A percentile compares a stretch with the other conserved stretches of the same genome.
Conservation (phyloP, 129 eudicot species). For the Mikania micrantha region DNA sequence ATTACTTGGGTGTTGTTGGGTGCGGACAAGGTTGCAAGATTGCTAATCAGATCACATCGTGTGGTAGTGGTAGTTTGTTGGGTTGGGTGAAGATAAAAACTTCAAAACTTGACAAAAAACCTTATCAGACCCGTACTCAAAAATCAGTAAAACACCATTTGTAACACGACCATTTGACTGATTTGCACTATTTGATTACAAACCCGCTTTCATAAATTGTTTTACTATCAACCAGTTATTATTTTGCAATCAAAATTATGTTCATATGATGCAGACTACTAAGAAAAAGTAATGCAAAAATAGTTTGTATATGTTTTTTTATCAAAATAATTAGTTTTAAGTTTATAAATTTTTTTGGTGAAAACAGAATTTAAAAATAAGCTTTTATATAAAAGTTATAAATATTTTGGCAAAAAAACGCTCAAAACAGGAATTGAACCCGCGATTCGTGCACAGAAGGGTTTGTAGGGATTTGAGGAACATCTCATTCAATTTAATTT, state of each 20-base stretch:
- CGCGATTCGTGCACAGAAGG: no score
- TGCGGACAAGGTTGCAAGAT: conserved; percentile 84
- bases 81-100: conserved; percentile 93
- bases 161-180: neutral
- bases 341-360: no score
- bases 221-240: neutral
- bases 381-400: no score
- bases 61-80: conserved; percentile 80
- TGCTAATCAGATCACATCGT: conserved; percentile 79
- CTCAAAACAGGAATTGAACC: no score
- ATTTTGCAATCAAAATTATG: neutral
- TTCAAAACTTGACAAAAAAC: no score
- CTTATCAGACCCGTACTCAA: neutral
- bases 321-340: no score
- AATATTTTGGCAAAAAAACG: no score
- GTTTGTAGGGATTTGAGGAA: no score
- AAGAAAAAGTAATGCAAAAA: no score
- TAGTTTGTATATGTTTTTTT: no score
- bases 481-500: no score
- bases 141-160: neutral
- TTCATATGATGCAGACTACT: conserved; percentile 80
- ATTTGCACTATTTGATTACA: neutral
- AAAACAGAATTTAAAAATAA: no score
- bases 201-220: neutral
- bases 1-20: conserved; percentile 59